Conservation (phyloP, 805 yeast genomes). For the Candida mattraensis region DNA sequence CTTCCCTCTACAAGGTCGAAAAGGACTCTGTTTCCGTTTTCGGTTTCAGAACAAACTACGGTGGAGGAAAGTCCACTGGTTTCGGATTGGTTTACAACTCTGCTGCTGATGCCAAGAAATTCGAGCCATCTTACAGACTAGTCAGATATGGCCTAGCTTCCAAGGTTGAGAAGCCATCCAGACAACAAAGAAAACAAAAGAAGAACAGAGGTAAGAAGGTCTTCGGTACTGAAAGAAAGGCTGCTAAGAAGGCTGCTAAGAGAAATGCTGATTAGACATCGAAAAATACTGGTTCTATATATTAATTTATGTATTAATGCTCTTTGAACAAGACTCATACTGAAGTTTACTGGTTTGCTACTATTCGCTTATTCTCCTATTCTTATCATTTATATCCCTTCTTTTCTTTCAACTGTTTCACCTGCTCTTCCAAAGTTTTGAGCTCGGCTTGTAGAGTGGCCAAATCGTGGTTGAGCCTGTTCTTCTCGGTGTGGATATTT, state of each 20-base stretch:
- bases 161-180: conserved; percentile 95
- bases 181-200: conserved; percentile 99
- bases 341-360: conserved; percentile 3
- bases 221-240: conserved; percentile 97
- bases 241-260: conserved; percentile 89
- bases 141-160: conserved; percentile 98
- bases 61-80: conserved; percentile 99
- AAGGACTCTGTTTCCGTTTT: conserved; percentile 84
- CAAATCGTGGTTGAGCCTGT: conserved; percentile 88
- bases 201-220: conserved; percentile 99
- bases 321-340: conserved; percentile 6
- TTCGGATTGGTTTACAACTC: conserved; percentile 99
- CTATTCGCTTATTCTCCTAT: neutral
- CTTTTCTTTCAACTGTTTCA: conserved; percentile 57
- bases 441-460: conserved; percentile 83
- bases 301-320: conserved; percentile 12
- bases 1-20: conserved; percentile 64
- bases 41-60: conserved; percentile 99
- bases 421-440: conserved; percentile 73
- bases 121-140: conserved; percentile 99
- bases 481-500: conserved; percentile 91
- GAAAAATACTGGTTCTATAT: conserved; percentile 7
- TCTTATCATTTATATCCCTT: conserved; percentile 39
- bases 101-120: conserved; percentile 94
- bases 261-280: conserved; percentile 76